Conservation (phyloP, 805 yeast species). For the Brettanomyces bruxellensis region DNA sequence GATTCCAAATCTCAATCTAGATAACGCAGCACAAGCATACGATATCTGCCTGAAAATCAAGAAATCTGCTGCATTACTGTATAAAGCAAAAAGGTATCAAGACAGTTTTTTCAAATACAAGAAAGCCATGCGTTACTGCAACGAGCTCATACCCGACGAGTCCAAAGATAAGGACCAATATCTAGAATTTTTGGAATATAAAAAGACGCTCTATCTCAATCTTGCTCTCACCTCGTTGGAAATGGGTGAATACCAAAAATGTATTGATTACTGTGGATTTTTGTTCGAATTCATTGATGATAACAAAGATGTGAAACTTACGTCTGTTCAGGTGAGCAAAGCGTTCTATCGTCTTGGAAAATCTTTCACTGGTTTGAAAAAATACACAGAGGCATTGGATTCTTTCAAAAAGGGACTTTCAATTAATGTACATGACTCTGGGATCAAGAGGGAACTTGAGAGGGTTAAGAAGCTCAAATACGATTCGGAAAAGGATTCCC, state of each 20-base stretch:
- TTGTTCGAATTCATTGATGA: conserved; percentile 37
- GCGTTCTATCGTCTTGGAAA: conserved; percentile 21
- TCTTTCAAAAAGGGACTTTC: conserved; percentile 35
- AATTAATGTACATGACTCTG: conserved; percentile 39
- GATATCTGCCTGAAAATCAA: conserved; percentile 49
- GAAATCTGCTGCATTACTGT: conserved; percentile 54
- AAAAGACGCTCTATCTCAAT: conserved; percentile 45
- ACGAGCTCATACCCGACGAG: conserved; percentile 63
- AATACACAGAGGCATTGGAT: conserved; percentile 39
- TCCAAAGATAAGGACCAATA: conserved; percentile 50
- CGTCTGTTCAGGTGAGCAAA: conserved; percentile 18
- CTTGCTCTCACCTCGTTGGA: conserved; percentile 48
- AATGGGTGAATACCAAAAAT: conserved; percentile 35
- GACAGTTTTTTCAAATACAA: conserved; percentile 55
- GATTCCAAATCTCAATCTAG: conserved; percentile 38
- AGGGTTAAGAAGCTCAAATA: conserved; percentile 32
- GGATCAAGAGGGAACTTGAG: conserved; percentile 35
- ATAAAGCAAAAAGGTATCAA: conserved; percentile 40
- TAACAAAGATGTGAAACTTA: conserved; percentile 16
- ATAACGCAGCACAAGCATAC: conserved; percentile 34
- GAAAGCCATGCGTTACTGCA: conserved; percentile 59
- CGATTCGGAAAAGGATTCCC: conserved; percentile 38
- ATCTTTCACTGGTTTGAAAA: conserved; percentile 30
- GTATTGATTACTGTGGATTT: conserved; percentile 47
- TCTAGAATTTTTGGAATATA: conserved; percentile 39